Conservation (phyloP, 1,284 basidiomycete genomes). For the Boletus chippewaensis region DNA sequence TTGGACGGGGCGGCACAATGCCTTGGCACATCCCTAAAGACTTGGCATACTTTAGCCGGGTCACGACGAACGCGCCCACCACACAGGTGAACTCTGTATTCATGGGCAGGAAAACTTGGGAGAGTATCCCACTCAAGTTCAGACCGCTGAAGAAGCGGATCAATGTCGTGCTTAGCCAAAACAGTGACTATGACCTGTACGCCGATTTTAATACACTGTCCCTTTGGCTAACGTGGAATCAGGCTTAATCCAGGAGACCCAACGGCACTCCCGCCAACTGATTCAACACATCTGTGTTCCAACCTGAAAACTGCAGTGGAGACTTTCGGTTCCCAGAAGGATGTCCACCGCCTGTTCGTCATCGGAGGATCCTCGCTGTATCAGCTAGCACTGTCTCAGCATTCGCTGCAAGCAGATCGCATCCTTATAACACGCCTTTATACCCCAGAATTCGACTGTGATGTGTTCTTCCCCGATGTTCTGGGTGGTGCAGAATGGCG, state of each 20-base stretch:
- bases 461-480: conserved; percentile 83
- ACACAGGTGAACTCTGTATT: conserved; percentile 71
- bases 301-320: conserved; percentile 21
- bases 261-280: neutral
- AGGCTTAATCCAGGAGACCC: conserved; percentile 15
- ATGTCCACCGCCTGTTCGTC: conserved; percentile 61
- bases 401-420: conserved; percentile 53
- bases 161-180: conserved; percentile 80
- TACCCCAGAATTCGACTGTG: conserved; percentile 75
- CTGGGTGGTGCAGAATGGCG: conserved; percentile 46
- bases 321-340: conserved; percentile 14
- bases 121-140: conserved; percentile 89
- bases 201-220: conserved; percentile 26
- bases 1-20: conserved; percentile 71
- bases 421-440: conserved; percentile 84
- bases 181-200: conserved; percentile 58
- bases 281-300: conserved; percentile 15
- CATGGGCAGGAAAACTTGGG: conserved; percentile 98
- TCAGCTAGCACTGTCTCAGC: conserved; percentile 41
- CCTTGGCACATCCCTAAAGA: conserved; percentile 91
- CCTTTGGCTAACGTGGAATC: conserved; percentile 2
- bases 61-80: conserved; percentile 59
- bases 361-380: conserved; percentile 91
- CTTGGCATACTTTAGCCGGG: conserved; percentile 88
- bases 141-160: conserved; percentile 73